phyloP scores from a whole-genome alignment of 768 basidiomycete species.

The Leucocoprinus leucothites region DNA sequence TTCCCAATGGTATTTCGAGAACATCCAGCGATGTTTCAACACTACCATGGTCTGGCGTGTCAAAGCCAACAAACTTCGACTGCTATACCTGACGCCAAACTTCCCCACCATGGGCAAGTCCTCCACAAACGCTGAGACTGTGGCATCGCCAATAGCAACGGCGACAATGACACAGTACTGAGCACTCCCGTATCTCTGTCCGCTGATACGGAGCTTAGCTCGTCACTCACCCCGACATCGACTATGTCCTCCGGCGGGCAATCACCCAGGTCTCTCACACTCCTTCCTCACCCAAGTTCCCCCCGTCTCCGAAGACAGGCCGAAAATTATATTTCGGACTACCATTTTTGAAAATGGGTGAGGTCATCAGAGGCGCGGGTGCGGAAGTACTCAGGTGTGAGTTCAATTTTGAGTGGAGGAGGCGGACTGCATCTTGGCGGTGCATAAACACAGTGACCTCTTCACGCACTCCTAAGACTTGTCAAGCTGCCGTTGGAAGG shows the following conservation, averaged over 20 bases:
- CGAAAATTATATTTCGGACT: slow-evolving; percentile 25
- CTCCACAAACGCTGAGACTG: no score
- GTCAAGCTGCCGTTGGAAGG: no score
- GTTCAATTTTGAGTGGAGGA: slow-evolving; percentile 25
- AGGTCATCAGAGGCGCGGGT: slow-evolving; percentile 22
- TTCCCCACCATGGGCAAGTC: neutral
- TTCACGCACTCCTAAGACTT: no score
- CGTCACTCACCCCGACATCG: neutral
- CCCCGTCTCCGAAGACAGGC: neutral
- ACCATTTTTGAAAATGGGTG: slow-evolving; percentile 26
- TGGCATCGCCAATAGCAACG: neutral
- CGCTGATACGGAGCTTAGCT: neutral
- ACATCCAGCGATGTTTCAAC: no score
- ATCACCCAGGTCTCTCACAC: neutral
- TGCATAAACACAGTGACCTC: neutral
- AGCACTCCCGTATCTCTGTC: neutral
- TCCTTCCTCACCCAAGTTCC: neutral
- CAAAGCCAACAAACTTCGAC: neutral
- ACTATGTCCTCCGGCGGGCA: neutral
- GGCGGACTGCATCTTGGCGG: neutral
- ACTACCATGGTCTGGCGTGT: no score
- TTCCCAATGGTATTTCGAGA: no score
- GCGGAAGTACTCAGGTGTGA: slow-evolving; percentile 44
- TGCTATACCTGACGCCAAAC: neutral
- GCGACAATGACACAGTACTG: neutral